Conservation (phyloP, 495 filamentous ascomycete species). For the Aspergillus carlsbadensis region DNA sequence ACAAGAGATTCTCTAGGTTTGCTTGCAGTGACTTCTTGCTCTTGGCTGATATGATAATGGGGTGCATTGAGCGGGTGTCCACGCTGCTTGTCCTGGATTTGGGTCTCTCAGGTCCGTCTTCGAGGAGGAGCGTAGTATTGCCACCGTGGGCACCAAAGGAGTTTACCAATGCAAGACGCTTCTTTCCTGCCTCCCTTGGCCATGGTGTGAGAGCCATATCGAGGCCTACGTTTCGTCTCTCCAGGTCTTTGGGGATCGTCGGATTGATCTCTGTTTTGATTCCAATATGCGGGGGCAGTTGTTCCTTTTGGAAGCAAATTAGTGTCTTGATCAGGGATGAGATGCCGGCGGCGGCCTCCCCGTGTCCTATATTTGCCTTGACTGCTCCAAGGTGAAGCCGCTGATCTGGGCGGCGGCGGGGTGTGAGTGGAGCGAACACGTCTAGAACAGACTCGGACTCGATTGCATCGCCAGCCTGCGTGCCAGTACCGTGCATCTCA, state of each 20-base stretch:
- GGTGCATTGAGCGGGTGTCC: constrained; percentile 7
- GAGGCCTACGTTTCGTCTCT: constrained; percentile 32
- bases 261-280: constrained; percentile 48
- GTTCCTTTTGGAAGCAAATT: constrained; percentile 28
- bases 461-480: constrained; percentile 30
- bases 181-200: constrained; percentile 11
- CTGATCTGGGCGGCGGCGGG: neutral
- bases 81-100: neutral
- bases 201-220: neutral
- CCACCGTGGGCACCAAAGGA: constrained; percentile 33
- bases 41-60: constrained; percentile 36
- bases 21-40: constrained; percentile 29
- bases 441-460: constrained; percentile 5
- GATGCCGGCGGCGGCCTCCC: constrained; percentile 36
- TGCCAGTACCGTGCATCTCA: constrained; percentile 51
- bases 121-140: constrained; percentile 11
- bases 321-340: constrained; percentile 34
- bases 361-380: constrained; percentile 42
- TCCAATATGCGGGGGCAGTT: constrained; percentile 35
- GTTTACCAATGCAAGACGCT: constrained; percentile 31
- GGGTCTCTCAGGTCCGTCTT: constrained; percentile 4
- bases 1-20: constrained; percentile 34
- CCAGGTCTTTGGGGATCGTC: constrained; percentile 23
- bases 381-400: constrained; percentile 28
- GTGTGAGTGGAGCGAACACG: constrained; percentile 25